Evolutionary conservation across 73 alveolate species (phyloP).

Genomic region (Paramecium octaurelia): DNA sequence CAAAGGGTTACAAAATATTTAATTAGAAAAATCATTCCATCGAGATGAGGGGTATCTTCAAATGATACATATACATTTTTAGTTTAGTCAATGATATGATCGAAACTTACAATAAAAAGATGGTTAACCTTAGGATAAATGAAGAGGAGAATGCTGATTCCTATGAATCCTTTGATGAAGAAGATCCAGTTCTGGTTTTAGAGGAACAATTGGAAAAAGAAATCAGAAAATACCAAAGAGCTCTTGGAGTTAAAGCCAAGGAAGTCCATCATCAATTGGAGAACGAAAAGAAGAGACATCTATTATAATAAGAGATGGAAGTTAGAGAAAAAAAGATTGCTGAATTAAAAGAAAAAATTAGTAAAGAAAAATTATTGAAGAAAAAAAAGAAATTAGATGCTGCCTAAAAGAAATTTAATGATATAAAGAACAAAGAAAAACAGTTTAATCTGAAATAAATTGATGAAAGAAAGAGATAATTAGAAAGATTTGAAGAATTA

Average conservation of each 20-base stretch:
- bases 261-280: not conserved
- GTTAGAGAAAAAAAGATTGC: not conserved
- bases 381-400: not conserved
- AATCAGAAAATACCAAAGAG: not conserved
- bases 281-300: not conserved
- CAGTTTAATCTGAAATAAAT: not conserved
- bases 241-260: constrained; percentile 5
- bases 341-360: not conserved
- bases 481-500: constrained; percentile 30
- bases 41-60: not conserved
- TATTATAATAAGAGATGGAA: not conserved
- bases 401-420: not conserved
- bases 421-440: not conserved
- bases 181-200: constrained; percentile 32
- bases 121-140: not conserved
- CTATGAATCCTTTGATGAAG: constrained; percentile 19
- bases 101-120: not conserved
- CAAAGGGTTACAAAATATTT: not conserved
- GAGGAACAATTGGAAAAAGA: not conserved
- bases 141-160: not conserved
- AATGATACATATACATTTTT: not conserved
- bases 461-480: constrained; percentile 16
- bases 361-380: not conserved
- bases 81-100: constrained; percentile 9
- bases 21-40: not conserved